These are phyloP conservation scores for Cystoisospora suis DNA, from an alignment of 169 alveolate genomes.

Conservation along the genomic window DNA sequence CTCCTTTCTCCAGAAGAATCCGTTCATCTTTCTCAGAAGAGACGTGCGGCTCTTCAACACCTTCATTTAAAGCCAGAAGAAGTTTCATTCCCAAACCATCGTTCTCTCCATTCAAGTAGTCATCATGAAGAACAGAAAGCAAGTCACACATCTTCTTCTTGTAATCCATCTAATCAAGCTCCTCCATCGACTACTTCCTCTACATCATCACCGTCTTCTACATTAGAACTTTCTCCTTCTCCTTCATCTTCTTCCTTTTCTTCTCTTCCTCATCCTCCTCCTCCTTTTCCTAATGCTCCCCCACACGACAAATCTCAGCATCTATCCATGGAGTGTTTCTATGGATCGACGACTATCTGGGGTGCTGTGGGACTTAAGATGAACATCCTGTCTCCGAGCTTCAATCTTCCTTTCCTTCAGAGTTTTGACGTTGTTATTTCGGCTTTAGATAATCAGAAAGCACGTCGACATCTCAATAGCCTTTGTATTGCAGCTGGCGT, in stretches of 20 bases:
- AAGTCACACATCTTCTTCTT: too few species aligned
- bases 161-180: too few species aligned
- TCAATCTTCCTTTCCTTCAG: background rate
- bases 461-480: slow-evolving; percentile 90
- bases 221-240: too few species aligned
- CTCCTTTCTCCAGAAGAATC: background rate
- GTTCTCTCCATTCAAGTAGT: background rate
- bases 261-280: too few species aligned
- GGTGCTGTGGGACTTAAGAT: slow-evolving; percentile 8
- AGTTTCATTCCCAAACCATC: background rate
- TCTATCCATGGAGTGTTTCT: too few species aligned
- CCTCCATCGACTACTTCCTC: too few species aligned
- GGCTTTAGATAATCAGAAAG: slow-evolving; percentile 92
- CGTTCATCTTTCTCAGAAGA: background rate
- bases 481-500: slow-evolving; percentile 79
- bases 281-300: too few species aligned
- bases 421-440: slow-evolving; percentile 86
- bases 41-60: background rate
- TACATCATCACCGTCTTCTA: too few species aligned
- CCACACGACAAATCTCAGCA: too few species aligned
- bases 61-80: background rate
- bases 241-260: background rate
- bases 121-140: background rate
- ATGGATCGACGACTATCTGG: background rate
- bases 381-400: background rate